Base-by-base conservation (phyloP, 306 rosid species). In the Cucumis sativus region DNA sequence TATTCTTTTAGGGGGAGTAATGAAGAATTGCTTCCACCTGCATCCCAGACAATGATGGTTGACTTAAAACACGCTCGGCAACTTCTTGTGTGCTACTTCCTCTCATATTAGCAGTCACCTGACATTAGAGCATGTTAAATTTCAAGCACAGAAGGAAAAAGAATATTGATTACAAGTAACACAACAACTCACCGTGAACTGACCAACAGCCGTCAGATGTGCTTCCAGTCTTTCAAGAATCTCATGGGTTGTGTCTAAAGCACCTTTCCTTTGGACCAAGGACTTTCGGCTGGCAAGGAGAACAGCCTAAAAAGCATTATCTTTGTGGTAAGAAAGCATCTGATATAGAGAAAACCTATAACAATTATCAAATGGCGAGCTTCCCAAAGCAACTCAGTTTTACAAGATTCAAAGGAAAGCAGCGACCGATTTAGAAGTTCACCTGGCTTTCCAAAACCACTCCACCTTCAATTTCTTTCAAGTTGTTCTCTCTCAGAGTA, bases 91-190 rank as follows among this genome's bases (percentile, higher is more conserved):
- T 92, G 75, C 97, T 95, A 77, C 78, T 90, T 86, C 97, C 97
- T 80, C 99, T 90, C 97, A 95, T 87, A 86, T 95, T 95, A 85
- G 99, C 99, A 74, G 82, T 77, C 35, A 95, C 99, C 99, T 95
- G 88, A 72, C 78, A 76, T 35, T 73, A 64, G 59, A 78, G 55
- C 65, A 21, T 40, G 58, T 40, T 13, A 62, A 78, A 78, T 78
- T 58, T 68, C 40, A 66, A 51, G 78, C 63, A 10, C 43, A 23
- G 68, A 82, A 74, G 66, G 55, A 10, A 18, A 18, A 70, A 39
- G 76, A n/a, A 37, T 52, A 68, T 67, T 52, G 25, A 47, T 66
- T 45, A 28, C 41, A 63, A 35, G 30, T 40, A 40, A 66, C 56
- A 77, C 65, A 21, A 17, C 3, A 79, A 77, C 82, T 49, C 87